Conservation (phyloP, 1,284 basidiomycete species). For the Polyporus tsugae region DNA sequence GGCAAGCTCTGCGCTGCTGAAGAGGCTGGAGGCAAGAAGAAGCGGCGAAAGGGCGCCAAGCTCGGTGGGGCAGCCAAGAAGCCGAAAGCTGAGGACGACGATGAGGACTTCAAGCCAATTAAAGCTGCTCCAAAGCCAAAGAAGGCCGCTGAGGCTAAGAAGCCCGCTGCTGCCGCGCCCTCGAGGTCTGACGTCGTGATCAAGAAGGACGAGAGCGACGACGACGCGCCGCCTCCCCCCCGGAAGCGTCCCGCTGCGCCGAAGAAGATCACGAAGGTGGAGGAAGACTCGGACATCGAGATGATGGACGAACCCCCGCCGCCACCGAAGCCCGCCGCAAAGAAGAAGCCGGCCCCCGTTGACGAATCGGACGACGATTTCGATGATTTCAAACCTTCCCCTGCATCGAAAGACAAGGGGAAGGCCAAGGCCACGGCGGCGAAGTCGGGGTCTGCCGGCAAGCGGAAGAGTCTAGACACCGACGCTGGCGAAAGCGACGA, state of each 20-base stretch:
- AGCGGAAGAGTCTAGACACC: constrained; percentile 58
- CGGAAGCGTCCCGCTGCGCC: constrained; percentile 34
- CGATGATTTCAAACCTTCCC: constrained; percentile 37
- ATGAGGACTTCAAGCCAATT: constrained; percentile 80
- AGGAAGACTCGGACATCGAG: constrained; percentile 51
- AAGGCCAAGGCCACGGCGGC: constrained; percentile 45
- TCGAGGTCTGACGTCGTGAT: constrained; percentile 43
- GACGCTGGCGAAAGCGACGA: constrained; percentile 51
- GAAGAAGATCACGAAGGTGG: constrained; percentile 42
- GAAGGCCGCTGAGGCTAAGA: constrained; percentile 40
- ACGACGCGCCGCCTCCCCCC: constrained; percentile 37
- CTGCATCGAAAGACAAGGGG: constrained; percentile 44
- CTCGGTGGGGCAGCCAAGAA: constrained; percentile 55
- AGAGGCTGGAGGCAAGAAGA: constrained; percentile 60
- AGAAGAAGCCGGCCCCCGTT: constrained; percentile 36
- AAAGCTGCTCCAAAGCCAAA: constrained; percentile 63
- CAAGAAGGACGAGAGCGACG: constrained; percentile 38
- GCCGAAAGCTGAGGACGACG: constrained; percentile 54
- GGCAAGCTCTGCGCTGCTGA: constrained; percentile 59
- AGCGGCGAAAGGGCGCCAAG: constrained; percentile 81
- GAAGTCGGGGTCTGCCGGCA: constrained; percentile 42
- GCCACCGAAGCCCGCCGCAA: constrained; percentile 29
- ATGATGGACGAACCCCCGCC: constrained; percentile 37
- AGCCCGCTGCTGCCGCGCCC: constrained; percentile 37
- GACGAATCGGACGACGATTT: constrained; percentile 40